Percentiles rank a stretch among this genome's conserved stretches.
Evolutionary conservation across 345 rosid genomes (phyloP).

Genomic region (Geranium brycei): DNA sequence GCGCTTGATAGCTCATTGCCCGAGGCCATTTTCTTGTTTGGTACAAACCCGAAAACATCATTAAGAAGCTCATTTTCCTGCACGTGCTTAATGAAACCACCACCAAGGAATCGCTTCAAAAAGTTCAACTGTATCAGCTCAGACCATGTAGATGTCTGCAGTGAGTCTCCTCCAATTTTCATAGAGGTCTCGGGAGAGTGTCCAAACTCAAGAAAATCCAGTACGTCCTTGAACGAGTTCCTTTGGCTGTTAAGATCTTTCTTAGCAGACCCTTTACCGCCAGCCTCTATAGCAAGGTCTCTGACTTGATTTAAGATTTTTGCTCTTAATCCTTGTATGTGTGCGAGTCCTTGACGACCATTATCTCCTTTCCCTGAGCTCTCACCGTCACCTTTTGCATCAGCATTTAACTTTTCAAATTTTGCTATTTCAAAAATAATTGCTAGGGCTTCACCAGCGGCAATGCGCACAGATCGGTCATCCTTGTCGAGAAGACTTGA

Average conservation of each 20-base stretch:
- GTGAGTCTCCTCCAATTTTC: constrained; percentile 61
- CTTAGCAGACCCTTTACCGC: constrained; percentile 87
- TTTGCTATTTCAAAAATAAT: constrained; percentile 59
- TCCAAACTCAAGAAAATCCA: constrained; percentile 71
- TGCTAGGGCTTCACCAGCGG: constrained; percentile 91
- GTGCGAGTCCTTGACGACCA: constrained; percentile 30
- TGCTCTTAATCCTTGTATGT: constrained; percentile 53
- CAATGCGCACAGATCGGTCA: constrained; percentile 78
- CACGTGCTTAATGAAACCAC: constrained; percentile 91
- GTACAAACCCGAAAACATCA: constrained; percentile 58
- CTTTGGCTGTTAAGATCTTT: constrained; percentile 83
- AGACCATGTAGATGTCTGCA: constrained; percentile 59
- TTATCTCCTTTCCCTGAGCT: constrained; percentile 31
- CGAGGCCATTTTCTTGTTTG: constrained; percentile 33
- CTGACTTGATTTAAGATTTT: constrained; percentile 60
- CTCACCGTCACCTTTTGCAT: constrained; percentile 24
- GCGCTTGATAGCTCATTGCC: constrained; percentile 33
- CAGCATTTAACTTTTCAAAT: constrained; percentile 54
- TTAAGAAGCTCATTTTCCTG: constrained; percentile 91
- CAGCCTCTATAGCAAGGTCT: constrained; percentile 74
- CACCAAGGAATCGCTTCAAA: constrained; percentile 71
- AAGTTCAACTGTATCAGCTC: constrained; percentile 73
- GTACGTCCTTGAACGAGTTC: constrained; percentile 63
- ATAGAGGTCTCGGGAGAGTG: constrained; percentile 43
- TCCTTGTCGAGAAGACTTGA: constrained; percentile 68